Conservation (phyloP, 139 green algal genomes). For the Ostreobium quekettii region DNA sequence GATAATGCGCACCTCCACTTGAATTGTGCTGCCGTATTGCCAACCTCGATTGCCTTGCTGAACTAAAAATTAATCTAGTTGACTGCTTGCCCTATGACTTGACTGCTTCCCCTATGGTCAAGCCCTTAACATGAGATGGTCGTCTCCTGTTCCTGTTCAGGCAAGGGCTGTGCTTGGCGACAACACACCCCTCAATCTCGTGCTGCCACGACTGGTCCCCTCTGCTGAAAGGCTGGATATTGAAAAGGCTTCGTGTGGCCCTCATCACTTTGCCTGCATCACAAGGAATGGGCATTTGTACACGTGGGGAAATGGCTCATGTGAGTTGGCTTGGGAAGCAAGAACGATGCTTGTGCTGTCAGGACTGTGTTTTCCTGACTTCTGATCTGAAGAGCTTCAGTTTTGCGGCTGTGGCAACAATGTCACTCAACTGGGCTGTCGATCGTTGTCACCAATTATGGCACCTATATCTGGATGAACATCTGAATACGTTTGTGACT, state of each 20-base stretch:
- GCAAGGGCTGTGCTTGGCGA: not conserved
- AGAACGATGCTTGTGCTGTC: not conserved
- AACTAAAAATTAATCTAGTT: not conserved
- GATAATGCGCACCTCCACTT: not conserved
- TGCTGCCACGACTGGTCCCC: conserved; percentile 3
- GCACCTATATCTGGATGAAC: not conserved
- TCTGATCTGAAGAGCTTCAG: not conserved
- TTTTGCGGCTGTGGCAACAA: too few relatives aligned
- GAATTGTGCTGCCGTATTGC: not conserved
- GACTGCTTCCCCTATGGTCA: too few relatives aligned
- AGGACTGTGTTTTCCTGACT: not conserved
- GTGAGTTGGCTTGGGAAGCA: not conserved
- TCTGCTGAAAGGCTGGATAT: conserved; percentile 15
- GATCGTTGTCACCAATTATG: too few relatives aligned
- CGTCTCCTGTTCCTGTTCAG: not conserved
- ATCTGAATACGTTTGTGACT: not conserved
- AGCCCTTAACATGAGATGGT: too few relatives aligned
- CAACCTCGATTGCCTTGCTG: not conserved
- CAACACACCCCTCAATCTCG: not conserved
- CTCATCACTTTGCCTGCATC: conserved; percentile 4
- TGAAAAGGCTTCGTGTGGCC: conserved; percentile 7
- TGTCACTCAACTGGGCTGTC: too few relatives aligned
- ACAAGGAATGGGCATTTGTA: conserved; percentile 16
- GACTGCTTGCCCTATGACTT: too few relatives aligned
- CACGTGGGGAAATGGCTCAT: conserved; percentile 6